Percentiles rank a stretch among this genome's conserved stretches.
Conservation (phyloP, 208 protist species). For the Acanthamoeba divionensis region DNA sequence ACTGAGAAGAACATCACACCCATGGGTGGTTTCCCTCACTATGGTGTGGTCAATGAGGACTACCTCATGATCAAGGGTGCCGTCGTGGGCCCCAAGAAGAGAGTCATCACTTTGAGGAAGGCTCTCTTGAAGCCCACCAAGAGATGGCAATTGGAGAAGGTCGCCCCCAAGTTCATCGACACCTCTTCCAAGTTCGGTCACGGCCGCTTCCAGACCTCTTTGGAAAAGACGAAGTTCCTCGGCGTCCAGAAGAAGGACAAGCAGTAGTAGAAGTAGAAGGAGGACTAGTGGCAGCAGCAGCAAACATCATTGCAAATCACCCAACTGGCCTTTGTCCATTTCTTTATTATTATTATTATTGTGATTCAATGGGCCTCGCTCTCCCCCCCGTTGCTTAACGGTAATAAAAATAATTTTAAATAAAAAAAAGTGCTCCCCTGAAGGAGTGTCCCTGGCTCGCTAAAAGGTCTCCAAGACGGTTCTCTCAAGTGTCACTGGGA, state of each 20-base stretch:
- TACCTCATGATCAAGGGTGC: constrained; percentile 97
- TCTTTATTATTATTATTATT: too few relatives aligned
- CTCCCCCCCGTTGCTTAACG: too few relatives aligned
- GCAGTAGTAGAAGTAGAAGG: too few relatives aligned
- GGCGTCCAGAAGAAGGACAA: constrained; percentile 91
- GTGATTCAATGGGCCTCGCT: too few relatives aligned
- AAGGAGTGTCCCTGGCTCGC: too few relatives aligned
- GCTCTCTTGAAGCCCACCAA: constrained; percentile 87
- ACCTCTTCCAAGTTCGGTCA: constrained; percentile 98
- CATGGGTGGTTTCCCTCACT: constrained; percentile 98
- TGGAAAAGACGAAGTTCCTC: constrained; percentile 96
- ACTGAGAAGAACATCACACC: constrained; percentile 98
- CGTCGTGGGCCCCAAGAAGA: constrained; percentile 92
- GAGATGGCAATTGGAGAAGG: constrained; percentile 89
- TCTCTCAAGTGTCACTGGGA: too few relatives aligned
- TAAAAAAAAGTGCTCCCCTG: too few relatives aligned
- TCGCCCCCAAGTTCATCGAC: constrained; percentile 98
- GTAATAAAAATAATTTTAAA: too few relatives aligned
- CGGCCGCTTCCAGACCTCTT: constrained; percentile 97
- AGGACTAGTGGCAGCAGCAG: too few relatives aligned
- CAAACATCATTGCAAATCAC: too few relatives aligned
- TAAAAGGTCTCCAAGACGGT: too few relatives aligned
- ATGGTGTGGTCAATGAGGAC: constrained; percentile 95
- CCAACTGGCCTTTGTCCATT: too few relatives aligned
- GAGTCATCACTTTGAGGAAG: constrained; percentile 97